Evolutionary conservation across 139 green algal species (phyloP).

Genomic region (Mesotaenium endlicherianum): DNA sequence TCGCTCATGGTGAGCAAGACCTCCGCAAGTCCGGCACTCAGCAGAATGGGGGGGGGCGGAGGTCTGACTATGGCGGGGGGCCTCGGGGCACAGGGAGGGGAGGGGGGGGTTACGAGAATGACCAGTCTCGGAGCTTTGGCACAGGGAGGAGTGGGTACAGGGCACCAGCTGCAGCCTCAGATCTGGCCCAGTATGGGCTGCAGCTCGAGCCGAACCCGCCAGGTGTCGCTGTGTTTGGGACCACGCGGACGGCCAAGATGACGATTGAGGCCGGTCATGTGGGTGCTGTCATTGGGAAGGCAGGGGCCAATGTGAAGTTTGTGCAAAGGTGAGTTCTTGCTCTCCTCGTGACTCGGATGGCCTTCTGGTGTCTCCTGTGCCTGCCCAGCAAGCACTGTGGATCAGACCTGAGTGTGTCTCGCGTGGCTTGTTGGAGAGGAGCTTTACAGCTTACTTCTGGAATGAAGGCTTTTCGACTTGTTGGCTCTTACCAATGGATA

Average conservation of each 20-base stretch:
- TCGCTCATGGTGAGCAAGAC: conserved; percentile 90
- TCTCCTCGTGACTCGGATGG: too few species aligned
- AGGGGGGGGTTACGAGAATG: conserved; percentile 24
- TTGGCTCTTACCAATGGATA: too few species aligned
- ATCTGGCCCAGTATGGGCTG: background rate
- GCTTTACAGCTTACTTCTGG: too few species aligned
- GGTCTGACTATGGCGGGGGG: conserved; percentile 1
- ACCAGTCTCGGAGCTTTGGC: background rate
- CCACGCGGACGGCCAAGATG: conserved; percentile 6
- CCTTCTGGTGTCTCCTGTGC: too few species aligned
- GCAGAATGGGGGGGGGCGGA: background rate
- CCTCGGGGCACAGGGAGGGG: background rate
- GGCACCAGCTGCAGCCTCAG: background rate
- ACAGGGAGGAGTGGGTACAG: background rate
- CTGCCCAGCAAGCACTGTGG: too few species aligned
- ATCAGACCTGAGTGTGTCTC: too few species aligned
- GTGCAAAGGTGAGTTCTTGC: background rate
- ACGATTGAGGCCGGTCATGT: conserved; percentile 21
- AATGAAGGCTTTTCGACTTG: too few species aligned
- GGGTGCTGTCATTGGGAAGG: conserved; percentile 45
- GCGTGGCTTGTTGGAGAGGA: too few species aligned
- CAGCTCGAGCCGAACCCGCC: background rate
- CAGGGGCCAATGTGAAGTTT: conserved; percentile 33
- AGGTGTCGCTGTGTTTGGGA: conserved; percentile 13
- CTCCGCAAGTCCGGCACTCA: conserved; percentile 77